Evolutionary conservation across 306 rosid species (phyloP), one percentile per base, ranked within the genome.

Genomic region (Vigna mungo): DNA sequence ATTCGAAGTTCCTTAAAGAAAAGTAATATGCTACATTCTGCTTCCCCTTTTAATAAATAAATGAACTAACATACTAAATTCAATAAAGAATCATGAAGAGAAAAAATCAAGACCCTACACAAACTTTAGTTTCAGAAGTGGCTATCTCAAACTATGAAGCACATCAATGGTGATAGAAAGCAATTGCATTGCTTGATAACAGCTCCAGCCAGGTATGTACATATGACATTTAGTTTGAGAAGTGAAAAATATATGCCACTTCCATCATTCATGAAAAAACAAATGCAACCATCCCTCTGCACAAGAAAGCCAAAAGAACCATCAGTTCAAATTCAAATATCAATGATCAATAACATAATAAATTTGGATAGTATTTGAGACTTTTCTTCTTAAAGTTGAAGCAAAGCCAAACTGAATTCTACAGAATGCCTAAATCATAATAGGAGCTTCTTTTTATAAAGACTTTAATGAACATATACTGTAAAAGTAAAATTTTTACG

Each of bases 1-100:
- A 14, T 61, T 49, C 6, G 12, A 34, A 56, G 53, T 51, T 65
- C 49, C 32, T 52, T 20, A 34, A 14, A 25, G 15, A 58, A 3
- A 23, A 27, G 39, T 55, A 65, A 2, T 18, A 43, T 59, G 62
- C 53, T 76, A 72, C 32, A 77, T 72, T 15, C 65, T 51, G 6
- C 59, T 51, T 5, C 46, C 64, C 34, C 66, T 20, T 66, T 54
- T 27, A 63, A 68, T 59, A 66, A 77, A 83, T 46, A 76, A 72
- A 64, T 68, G 53, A 70, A 80, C 43, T 18, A 58, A 48, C 54
- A 76, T 60, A 52, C 69, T 11, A 39, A 68, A 70, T 71, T 65
- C 79, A 82, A 78, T 78, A 74, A 81, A 81, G 81, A 85, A 85
- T 79, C 72, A 74, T 56, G 53, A 58, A 64, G 20, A 30, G 64